A percentile compares a stretch with the other conserved stretches of the same genome.
Evolutionary conservation across 208 protist species (phyloP).

Genomic region (Acanthamoeba lenticulata): DNA sequence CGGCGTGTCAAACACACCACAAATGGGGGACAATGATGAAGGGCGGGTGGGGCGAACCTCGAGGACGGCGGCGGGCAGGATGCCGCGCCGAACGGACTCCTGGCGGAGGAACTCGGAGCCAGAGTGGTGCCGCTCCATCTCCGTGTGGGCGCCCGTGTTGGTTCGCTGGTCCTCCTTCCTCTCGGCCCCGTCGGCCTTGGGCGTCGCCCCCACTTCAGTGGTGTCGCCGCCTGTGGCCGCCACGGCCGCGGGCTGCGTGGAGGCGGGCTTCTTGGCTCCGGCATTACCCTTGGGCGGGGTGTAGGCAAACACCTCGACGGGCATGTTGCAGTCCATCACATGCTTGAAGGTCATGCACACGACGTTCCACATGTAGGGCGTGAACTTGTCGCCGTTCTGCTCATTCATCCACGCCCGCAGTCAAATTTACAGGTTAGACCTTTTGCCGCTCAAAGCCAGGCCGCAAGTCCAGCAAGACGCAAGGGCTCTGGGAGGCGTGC

Average conservation of each 20-base stretch:
- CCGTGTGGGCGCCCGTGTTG: not conserved
- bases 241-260: not conserved
- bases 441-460: too few relatives aligned
- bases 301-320: conserved; percentile 26
- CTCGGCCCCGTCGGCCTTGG: not conserved
- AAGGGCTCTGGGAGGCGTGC: not conserved
- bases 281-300: not conserved
- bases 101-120: conserved; percentile 1
- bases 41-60: too few relatives aligned
- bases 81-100: not conserved
- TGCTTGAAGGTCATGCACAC: conserved; percentile 40
- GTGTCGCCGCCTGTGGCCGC: too few relatives aligned
- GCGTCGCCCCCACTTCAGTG: too few relatives aligned
- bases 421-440: not conserved
- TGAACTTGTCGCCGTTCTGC: not conserved
- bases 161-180: not conserved
- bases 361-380: conserved; percentile 44
- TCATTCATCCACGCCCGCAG: not conserved
- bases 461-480: not conserved
- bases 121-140: not conserved
- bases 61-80: not conserved
- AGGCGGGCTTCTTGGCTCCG: not conserved
- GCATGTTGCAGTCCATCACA: conserved; percentile 25
- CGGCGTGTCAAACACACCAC: too few relatives aligned
- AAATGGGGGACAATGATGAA: too few relatives aligned